These are phyloP conservation scores for Marasmius tenuissimus DNA, from an alignment of 1,284 basidiomycete genomes.

Conservation along the genomic window DNA sequence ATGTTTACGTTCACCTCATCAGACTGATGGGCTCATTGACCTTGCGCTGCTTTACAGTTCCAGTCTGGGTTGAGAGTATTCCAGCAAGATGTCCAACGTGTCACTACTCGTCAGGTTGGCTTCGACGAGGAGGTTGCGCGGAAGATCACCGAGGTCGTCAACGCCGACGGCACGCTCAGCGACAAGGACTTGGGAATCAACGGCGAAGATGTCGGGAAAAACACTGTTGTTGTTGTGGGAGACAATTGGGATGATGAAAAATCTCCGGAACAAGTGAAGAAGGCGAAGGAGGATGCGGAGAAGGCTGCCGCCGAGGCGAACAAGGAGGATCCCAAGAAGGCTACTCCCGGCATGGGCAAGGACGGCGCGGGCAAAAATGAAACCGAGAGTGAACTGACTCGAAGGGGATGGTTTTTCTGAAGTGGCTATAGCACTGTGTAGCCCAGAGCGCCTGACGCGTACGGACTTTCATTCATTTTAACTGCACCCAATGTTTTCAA, in stretches of 20 bases:
- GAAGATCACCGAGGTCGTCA: not conserved
- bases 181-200: constrained; percentile 6
- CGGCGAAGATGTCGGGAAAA: constrained; percentile 10
- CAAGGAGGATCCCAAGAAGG: no score
- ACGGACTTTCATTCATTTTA: no score
- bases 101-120: not conserved
- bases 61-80: not conserved
- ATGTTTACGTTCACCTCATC: not conserved
- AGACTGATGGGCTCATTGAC: not conserved
- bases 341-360: no score
- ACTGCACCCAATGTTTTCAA: no score
- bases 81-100: not conserved
- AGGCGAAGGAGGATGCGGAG: constrained; percentile 9
- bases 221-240: constrained; percentile 11
- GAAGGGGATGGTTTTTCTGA: no score
- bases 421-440: no score
- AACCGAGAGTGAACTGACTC: no score
- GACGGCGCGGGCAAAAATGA: no score
- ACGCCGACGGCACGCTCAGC: not conserved
- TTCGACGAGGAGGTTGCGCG: not conserved
- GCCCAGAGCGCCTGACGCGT: no score
- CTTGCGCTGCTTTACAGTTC: not conserved
- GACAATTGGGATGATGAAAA: constrained; percentile 15
- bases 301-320: not conserved
- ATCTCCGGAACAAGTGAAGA: constrained; percentile 10